Conservation (phyloP, 768 basidiomycete genomes). For the Suillus placidus region DNA sequence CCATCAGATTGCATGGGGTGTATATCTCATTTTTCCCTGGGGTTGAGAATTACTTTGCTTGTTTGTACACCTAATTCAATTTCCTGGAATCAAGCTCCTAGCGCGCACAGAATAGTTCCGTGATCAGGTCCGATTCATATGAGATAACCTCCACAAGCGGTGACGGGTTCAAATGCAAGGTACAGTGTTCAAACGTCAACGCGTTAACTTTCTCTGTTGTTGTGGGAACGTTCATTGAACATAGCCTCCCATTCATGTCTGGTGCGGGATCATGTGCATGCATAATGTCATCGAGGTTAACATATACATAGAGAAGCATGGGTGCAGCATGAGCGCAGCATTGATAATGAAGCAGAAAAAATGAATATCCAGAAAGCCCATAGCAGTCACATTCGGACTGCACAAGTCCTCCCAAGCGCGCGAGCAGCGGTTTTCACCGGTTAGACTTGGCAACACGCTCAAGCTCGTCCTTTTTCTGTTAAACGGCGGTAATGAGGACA, state of each 20-base stretch:
- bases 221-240: not conserved
- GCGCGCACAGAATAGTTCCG: not conserved
- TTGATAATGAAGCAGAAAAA: conserved; percentile 18
- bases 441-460: conserved; percentile 99
- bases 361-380: conserved; percentile 21
- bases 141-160: not conserved
- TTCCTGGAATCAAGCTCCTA: not conserved
- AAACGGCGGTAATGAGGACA: conserved; percentile 5
- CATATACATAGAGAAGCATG: conserved; percentile 27
- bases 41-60: conserved; percentile 6
- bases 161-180: not conserved
- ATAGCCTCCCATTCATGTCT: not conserved
- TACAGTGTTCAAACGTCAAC: not conserved
- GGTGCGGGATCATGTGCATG: conserved; percentile 10
- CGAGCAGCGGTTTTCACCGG: conserved; percentile 69
- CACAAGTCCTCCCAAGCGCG: conserved; percentile 14
- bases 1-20: conserved; percentile 1
- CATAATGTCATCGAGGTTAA: conserved; percentile 16
- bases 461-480: conserved; percentile 97
- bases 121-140: not conserved
- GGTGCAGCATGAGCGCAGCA: conserved; percentile 22
- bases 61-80: conserved; percentile 7
- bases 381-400: conserved; percentile 27
- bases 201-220: not conserved
- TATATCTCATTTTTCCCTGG: conserved; percentile 2